Conservation (phyloP, 163 green algal genomes). For the Prototheca wickerhamii region DNA sequence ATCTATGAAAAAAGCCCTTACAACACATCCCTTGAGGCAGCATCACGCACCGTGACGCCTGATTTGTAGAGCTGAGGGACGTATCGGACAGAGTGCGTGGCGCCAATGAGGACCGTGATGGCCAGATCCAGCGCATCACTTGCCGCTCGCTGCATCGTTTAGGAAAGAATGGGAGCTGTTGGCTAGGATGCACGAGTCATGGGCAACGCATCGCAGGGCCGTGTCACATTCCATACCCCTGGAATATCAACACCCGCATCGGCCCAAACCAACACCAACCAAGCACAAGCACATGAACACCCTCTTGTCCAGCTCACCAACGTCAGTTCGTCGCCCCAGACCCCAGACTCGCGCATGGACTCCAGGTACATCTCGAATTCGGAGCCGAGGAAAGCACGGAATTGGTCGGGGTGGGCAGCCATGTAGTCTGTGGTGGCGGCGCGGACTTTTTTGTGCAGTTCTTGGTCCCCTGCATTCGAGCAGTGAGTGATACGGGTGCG, state of each 20-base stretch:
- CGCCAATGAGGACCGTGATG: not conserved
- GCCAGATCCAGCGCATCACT: not conserved
- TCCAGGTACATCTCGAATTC: constrained; percentile 42
- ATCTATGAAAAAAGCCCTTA: not conserved
- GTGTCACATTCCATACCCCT: too few species aligned
- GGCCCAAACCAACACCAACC: not conserved
- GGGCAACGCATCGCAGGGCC: too few species aligned
- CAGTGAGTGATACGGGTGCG: too few species aligned
- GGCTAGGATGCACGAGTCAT: too few species aligned
- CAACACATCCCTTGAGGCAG: not conserved
- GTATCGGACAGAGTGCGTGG: not conserved
- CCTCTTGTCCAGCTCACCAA: constrained; percentile 12
- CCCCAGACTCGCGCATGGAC: constrained; percentile 41
- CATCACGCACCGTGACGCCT: not conserved
- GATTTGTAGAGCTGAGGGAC: not conserved
- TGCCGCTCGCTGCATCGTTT: not conserved
- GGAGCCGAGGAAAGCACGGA: constrained; percentile 52
- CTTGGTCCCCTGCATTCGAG: constrained; percentile 25
- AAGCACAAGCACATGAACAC: not conserved
- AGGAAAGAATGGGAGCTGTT: too few species aligned
- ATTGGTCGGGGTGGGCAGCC: constrained; percentile 29
- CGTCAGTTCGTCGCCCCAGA: constrained; percentile 67
- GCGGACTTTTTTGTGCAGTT: constrained; percentile 41
- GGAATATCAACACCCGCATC: too few species aligned
- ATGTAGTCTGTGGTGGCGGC: constrained; percentile 36